Base-by-base conservation (phyloP, 805 yeast species). In the Metschnikowia cubensis region DNA sequence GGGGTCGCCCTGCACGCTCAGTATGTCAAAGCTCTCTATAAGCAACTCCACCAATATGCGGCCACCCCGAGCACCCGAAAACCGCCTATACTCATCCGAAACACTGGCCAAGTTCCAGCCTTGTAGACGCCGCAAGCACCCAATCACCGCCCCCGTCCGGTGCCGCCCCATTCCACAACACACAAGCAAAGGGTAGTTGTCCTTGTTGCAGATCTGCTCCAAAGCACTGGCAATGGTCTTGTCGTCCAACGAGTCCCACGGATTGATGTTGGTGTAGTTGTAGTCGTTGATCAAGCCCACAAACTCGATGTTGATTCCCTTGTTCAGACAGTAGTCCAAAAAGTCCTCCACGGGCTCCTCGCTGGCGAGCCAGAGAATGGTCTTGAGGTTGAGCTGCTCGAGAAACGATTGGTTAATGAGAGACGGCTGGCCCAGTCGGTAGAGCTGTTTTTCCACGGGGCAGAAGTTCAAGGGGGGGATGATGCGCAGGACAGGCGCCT, bases 101-200 rank as follows among this genome's bases (percentile, higher is more conserved):
- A 92, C 94, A 65, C 74, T 67, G 10, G 98, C 97, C 63, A 92
- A 71, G 62, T 95, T 94, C 99, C 99, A 92, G n/a, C 95, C 92
- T 75, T 94, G 97, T 17, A 94, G 71, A 52, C 96, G 77, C 55
- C 99, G 74, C 42, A 92, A 71, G 66, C 99, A 92, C 0, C 99
- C 99, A 52, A 94, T 82, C 3, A 94, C 96, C 0, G 98, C 91
- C 1, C 99, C 99, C 0, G 98, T 91, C 56, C 99, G 76, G 67
- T 92, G 99, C 58, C 99, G 75, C 0, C 99, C 99, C 99, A 94
- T 94, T 13, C 97, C 97, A 61, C 98, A 94, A 66, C 98, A 94
- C 4, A 91, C 91, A 45, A 94, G 71, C 53, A 94, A 60, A 0
- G 99, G 98, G 61, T 89, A 88, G 64, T 83, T 82, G n/a, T 80